Conservation (phyloP, 2,329 filamentous ascomycete genomes). For the Phialophora macrospora region DNA sequence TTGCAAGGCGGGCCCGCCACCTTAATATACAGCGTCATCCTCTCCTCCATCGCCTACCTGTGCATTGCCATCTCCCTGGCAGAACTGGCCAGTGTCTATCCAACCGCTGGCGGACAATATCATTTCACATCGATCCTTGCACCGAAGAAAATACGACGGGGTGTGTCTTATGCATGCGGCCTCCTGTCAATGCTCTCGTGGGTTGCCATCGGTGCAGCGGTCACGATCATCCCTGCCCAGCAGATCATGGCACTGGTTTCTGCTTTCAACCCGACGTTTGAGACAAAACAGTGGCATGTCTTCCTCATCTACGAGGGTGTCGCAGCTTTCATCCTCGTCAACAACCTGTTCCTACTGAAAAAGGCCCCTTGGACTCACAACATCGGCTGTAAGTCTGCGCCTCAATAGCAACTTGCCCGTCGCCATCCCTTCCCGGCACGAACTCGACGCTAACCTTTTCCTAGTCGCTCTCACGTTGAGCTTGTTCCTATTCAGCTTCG, state of each 20-base stretch:
- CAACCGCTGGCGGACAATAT: constrained; percentile 43
- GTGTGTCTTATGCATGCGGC: constrained; percentile 37
- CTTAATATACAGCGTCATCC: constrained; percentile 22
- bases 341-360: constrained; percentile 37
- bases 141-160: constrained; percentile 28
- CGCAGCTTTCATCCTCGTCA: constrained; percentile 32
- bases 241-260: constrained; percentile 36
- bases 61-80: constrained; percentile 36
- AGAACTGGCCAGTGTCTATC: constrained; percentile 42
- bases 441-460: not conserved
- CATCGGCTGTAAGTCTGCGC: constrained; percentile 21
- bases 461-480: constrained; percentile 37
- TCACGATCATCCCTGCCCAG: constrained; percentile 40
- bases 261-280: constrained; percentile 32
- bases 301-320: constrained; percentile 38
- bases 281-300: constrained; percentile 36
- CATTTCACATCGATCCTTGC: constrained; percentile 43
- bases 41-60: constrained; percentile 23
- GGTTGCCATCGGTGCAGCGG: constrained; percentile 38
- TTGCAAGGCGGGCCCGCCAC: constrained; percentile 29
- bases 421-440: not conserved
- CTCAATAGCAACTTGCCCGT: not conserved
- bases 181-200: constrained; percentile 39
- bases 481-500: constrained; percentile 42
- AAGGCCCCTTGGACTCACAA: constrained; percentile 18